Evolutionary conservation across 2,329 filamentous ascomycete species (phyloP).

Genomic region (Diplodia sapinea): DNA sequence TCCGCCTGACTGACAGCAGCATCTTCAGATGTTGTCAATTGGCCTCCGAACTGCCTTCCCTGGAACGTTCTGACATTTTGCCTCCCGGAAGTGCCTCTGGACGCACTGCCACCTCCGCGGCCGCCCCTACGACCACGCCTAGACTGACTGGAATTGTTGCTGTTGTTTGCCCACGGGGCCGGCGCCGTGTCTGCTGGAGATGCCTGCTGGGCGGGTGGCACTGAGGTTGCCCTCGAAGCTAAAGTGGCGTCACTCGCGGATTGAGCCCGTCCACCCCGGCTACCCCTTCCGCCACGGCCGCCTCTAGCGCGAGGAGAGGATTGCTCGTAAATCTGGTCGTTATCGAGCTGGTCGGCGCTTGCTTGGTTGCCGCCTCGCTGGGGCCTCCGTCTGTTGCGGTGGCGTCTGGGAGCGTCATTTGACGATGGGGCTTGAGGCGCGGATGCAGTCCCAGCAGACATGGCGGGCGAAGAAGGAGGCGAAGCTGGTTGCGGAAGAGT

Average conservation of each 20-base stretch:
- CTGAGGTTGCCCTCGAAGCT: conserved; percentile 14
- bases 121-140: conserved; percentile 39
- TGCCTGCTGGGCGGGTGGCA: neutral
- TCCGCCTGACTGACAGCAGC: conserved; percentile 12
- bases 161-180: neutral
- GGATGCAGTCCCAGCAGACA: conserved; percentile 11
- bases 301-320: neutral
- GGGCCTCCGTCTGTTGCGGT: conserved; percentile 15
- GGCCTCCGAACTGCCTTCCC: conserved; percentile 57
- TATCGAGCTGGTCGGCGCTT: neutral
- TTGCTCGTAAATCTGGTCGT: conserved; percentile 1
- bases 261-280: conserved; percentile 27
- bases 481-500: neutral
- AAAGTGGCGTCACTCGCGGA: conserved; percentile 12
- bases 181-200: neutral
- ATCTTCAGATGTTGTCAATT: conserved; percentile 49
- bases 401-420: conserved; percentile 21
- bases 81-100: neutral
- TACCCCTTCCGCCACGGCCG: conserved; percentile 14
- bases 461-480: neutral
- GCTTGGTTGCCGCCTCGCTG: conserved; percentile 15
- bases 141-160: conserved; percentile 34
- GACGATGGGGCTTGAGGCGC: conserved; percentile 18
- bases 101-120: conserved; percentile 3
- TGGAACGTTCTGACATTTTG: conserved; percentile 43